These are phyloP conservation scores for Pelargonium myrrhifolium DNA, from an alignment of 441 rosid genomes.

Conservation along the genomic window DNA sequence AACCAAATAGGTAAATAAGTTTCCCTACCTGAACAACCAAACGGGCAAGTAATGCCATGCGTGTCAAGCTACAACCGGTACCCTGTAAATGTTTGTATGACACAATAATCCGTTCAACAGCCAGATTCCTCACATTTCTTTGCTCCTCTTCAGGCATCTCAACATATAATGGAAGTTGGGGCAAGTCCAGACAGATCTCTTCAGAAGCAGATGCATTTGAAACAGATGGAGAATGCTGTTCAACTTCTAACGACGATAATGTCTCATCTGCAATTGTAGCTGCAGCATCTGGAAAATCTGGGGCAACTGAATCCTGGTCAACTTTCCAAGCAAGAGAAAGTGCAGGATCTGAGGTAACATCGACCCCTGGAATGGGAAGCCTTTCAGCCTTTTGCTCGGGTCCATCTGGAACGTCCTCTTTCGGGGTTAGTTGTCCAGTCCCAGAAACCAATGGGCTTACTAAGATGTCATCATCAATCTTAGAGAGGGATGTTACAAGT, in stretches of 20 bases:
- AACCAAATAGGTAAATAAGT: conserved; percentile 13
- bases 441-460: conserved; percentile 39
- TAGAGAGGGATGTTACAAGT: conserved; percentile 29
- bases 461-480: conserved; percentile 37
- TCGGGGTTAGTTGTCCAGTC: conserved; percentile 35
- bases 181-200: conserved; percentile 65
- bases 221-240: conserved; percentile 42
- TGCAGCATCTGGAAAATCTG: conserved; percentile 41
- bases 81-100: conserved; percentile 56
- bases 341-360: conserved; percentile 42
- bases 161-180: conserved; percentile 58
- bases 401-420: conserved; percentile 42
- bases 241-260: conserved; percentile 41
- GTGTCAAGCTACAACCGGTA: conserved; percentile 43
- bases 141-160: conserved; percentile 65
- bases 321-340: conserved; percentile 37
- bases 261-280: conserved; percentile 33
- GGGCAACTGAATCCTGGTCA: conserved; percentile 41
- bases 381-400: conserved; percentile 30
- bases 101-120: conserved; percentile 68
- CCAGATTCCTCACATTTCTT: conserved; percentile 45
- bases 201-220: conserved; percentile 41
- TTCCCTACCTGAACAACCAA: conserved; percentile 72
- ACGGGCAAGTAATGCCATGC: conserved; percentile 78
- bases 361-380: conserved; percentile 32